These are phyloP conservation scores for Ricinus communis DNA, from an alignment of 345 rosid genomes.

Conservation along the genomic window DNA sequence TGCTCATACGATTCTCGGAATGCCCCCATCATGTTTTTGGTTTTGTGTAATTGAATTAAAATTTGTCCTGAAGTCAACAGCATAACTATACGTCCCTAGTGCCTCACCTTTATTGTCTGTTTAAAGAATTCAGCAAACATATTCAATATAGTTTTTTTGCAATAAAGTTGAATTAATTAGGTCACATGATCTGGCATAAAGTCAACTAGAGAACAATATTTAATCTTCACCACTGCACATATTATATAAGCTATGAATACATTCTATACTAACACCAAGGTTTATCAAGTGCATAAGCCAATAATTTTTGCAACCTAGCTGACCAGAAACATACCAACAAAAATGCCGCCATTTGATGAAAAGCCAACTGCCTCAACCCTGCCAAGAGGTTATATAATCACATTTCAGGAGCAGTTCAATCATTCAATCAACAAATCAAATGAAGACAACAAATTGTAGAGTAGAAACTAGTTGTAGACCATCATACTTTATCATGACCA, in stretches of 20 bases:
- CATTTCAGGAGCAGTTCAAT: constrained; percentile 1
- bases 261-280: not conserved
- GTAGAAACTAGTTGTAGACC: not conserved
- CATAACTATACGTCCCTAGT: not conserved
- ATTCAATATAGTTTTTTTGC: not conserved
- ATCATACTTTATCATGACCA: not conserved
- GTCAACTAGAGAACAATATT: not conserved
- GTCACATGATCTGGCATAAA: not conserved
- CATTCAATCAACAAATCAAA: not conserved
- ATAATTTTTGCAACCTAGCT: not conserved
- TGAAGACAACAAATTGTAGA: not conserved
- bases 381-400: not conserved
- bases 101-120: not conserved
- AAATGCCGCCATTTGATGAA: not conserved
- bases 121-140: not conserved
- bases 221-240: not conserved
- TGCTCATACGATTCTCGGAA: constrained; percentile 41
- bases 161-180: not conserved
- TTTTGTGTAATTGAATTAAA: not conserved
- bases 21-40: not conserved
- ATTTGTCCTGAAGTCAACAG: not conserved
- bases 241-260: not conserved
- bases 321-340: not conserved
- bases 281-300: not conserved
- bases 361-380: not conserved